Percentiles rank a stretch among this genome's conserved stretches.
Conservation (phyloP, 331 rosid genomes). For the Pyracantha coccinea region DNA sequence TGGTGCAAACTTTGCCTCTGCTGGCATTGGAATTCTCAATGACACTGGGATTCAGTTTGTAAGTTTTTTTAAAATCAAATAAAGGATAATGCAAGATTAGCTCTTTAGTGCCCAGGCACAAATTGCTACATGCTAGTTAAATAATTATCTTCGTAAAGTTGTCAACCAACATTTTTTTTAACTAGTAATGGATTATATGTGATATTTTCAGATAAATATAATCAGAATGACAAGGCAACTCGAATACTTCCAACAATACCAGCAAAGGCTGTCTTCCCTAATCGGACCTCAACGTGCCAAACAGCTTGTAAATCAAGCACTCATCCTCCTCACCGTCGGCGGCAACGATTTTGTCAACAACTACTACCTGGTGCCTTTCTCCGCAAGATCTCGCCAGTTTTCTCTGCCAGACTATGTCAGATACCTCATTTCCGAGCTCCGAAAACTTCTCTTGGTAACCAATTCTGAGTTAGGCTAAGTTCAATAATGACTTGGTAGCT, state of each 20-base stretch:
- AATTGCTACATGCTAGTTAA: background rate
- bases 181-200: background rate
- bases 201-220: slow-evolving; percentile 48
- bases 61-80: background rate
- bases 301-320: slow-evolving; percentile 45
- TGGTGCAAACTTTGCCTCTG: slow-evolving; percentile 87
- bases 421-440: slow-evolving; percentile 51
- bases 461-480: too few relatives aligned
- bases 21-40: slow-evolving; percentile 78
- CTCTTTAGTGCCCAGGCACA: too few relatives aligned
- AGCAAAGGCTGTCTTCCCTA: slow-evolving; percentile 24
- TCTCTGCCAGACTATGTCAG: slow-evolving; percentile 55
- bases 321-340: slow-evolving; percentile 70
- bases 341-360: slow-evolving; percentile 88
- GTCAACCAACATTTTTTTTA: too few relatives aligned
- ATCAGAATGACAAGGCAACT: slow-evolving; percentile 62
- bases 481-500: too few relatives aligned
- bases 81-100: background rate
- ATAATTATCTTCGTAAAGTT: too few relatives aligned
- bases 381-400: slow-evolving; percentile 71
- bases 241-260: slow-evolving; percentile 62
- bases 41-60: slow-evolving; percentile 81
- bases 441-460: slow-evolving; percentile 50
- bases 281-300: slow-evolving; percentile 34
- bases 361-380: slow-evolving; percentile 70